Conservation (phyloP, 352 stramenopile species). For the Peronospora farinosa region DNA sequence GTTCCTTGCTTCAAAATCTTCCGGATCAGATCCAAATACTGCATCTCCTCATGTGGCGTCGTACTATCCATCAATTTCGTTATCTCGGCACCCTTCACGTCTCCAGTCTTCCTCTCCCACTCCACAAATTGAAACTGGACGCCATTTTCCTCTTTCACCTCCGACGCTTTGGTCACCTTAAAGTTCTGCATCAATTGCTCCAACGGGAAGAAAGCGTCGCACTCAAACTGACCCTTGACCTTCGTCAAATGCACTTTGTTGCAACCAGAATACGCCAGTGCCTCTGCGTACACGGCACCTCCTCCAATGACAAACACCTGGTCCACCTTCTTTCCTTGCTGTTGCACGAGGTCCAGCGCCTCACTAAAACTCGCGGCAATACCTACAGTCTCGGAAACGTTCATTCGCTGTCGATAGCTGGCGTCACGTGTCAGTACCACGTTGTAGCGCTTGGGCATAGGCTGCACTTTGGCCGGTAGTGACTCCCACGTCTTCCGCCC, state of each 20-base stretch:
- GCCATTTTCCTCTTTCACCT: constrained; percentile 69
- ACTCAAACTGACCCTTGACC: constrained; percentile 85
- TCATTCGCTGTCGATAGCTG: constrained; percentile 33
- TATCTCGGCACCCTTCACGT: background rate
- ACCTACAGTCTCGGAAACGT: constrained; percentile 74
- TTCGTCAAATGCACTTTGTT: constrained; percentile 87
- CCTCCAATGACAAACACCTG: constrained; percentile 97
- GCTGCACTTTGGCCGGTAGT: constrained; percentile 93
- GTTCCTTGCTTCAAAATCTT: constrained; percentile 94
- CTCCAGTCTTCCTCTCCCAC: constrained; percentile 30
- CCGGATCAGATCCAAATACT: constrained; percentile 91
- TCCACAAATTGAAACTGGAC: constrained; percentile 76
- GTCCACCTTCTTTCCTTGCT: constrained; percentile 68
- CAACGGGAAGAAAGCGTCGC: constrained; percentile 87
- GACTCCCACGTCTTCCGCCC: constrained; percentile 99
- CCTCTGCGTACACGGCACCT: constrained; percentile 91
- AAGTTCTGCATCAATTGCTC: constrained; percentile 60
- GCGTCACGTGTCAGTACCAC: constrained; percentile 90
- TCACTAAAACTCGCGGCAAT: constrained; percentile 86
- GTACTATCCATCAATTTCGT: constrained; percentile 9
- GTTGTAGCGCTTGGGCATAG: constrained; percentile 93
- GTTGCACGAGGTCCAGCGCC: constrained; percentile 81
- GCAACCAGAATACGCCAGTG: constrained; percentile 80
- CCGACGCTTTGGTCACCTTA: constrained; percentile 34
- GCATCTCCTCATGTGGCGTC: constrained; percentile 53